Evolutionary conservation across 148 eudicot genomes (phyloP), one percentile per base, ranked within the genome.

Genomic region (Silene uniflora): DNA sequence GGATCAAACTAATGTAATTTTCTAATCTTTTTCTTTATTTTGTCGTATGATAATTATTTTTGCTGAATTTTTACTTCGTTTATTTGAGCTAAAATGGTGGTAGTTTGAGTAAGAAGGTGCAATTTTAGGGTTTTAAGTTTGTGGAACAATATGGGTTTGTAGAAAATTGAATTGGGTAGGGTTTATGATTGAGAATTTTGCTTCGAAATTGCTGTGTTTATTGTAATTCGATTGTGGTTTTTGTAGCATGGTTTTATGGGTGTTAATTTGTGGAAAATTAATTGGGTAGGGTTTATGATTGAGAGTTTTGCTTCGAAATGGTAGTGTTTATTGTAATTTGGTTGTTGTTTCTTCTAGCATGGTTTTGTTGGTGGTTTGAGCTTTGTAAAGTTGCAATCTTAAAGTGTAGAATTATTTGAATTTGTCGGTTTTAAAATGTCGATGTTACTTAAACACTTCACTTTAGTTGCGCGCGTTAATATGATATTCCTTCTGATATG

Each of bases 1-100:
- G 29, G 65, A 13, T 44, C 77, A 78, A 56, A 71, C 84, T 16
- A 78, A 74, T 82, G 89, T 85, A 76, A 68, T 62, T 54, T 73
- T 42, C 35, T n/a, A 9, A 5, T 58, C 24, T 39, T 67, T 29
- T 22, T 8, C 56, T n/a, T 32, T 35, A 10, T 7, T 16, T 67
- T 22, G 25, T 16, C 9, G 10, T 12, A 10, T 54, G 76, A 7
- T 0, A 18, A 10, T n/a, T 52, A 14, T 55, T 73, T 11, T 10
- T 10, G 17, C 17, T 35, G 6, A 67, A 35, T 65, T 61, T 52
- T 23, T 49, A 25, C 58, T 54, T n/a, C 19, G 62, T 32, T 67
- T 10, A 8, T 10, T 39, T 58, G 60, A 23, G 58, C 47, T 10
- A 75, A 18, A 52, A 70, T 25, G 27, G 14, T 16, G 35, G 70